phyloP scores from a whole-genome alignment of 805 yeast genomes.

The Ogataea parapolymorpha region DNA sequence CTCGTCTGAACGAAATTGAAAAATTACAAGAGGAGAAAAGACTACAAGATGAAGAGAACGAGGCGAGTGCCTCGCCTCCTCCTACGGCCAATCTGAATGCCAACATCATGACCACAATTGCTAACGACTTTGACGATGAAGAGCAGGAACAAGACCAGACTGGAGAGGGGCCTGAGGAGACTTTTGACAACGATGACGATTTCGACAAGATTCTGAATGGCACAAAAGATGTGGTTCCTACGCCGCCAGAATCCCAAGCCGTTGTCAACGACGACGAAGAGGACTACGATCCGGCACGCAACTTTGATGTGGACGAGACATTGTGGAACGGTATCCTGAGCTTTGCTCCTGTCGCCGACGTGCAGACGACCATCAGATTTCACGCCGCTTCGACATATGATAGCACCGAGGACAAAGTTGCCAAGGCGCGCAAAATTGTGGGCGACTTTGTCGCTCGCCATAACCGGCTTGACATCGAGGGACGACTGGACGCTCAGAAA shows the following conservation, averaged over 20 bases:
- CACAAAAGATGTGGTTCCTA: constrained; percentile 11
- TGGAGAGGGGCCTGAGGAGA: constrained; percentile 5
- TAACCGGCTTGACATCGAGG: constrained; percentile 47
- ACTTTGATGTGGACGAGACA: constrained; percentile 15
- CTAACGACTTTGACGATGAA: constrained; percentile 6
- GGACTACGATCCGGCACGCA: constrained; percentile 26
- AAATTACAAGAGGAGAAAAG: constrained; percentile 20
- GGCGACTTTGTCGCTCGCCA: constrained; percentile 14
- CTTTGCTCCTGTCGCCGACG: constrained; percentile 20
- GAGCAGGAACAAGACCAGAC: constrained; percentile 5
- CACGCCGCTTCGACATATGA: constrained; percentile 15
- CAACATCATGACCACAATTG: constrained; percentile 11
- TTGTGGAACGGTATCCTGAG: constrained; percentile 24
- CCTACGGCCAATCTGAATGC: constrained; percentile 13
- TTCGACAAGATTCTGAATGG: constrained; percentile 19
- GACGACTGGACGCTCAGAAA: constrained; percentile 51
- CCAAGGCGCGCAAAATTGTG: constrained; percentile 17
- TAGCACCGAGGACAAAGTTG: constrained; percentile 8
- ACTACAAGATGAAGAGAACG: constrained; percentile 18
- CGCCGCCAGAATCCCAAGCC: constrained; percentile 18
- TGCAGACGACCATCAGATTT: constrained; percentile 14
- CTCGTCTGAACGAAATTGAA: constrained; percentile 27
- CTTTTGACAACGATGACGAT: constrained; percentile 17
- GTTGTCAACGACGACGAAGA: constrained; percentile 7
- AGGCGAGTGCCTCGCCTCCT: constrained; percentile 5